These are phyloP conservation scores for Amaranthus hypochondriacus DNA, from an alignment of 148 eudicot genomes.

Conservation along the genomic window DNA sequence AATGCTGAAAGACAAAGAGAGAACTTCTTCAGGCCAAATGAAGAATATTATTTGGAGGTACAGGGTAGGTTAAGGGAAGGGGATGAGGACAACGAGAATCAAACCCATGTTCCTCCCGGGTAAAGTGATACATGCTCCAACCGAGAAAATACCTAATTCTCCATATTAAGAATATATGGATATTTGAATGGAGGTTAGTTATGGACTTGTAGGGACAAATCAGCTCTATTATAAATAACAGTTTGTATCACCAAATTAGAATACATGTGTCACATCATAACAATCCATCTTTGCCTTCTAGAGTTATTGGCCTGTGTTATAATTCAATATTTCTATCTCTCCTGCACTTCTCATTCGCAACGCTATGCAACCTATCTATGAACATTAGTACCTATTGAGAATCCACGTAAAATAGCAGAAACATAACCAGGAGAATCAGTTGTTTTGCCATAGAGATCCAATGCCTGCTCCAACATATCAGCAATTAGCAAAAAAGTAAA, in stretches of 20 bases:
- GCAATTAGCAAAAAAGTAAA: conserved; percentile 16
- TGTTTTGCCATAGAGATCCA: conserved; percentile 54
- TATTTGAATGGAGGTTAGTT: background rate
- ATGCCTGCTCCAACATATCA: conserved; percentile 52
- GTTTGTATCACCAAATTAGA: background rate
- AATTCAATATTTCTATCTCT: background rate
- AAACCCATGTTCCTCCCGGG: too few relatives aligned
- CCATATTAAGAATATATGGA: background rate
- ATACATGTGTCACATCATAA: background rate
- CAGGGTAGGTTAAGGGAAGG: too few relatives aligned
- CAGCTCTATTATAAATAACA: background rate
- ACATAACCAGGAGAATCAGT: conserved; percentile 67
- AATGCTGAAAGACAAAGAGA: conserved; percentile 40
- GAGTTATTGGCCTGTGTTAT: background rate
- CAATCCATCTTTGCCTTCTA: background rate
- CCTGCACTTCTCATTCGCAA: background rate
- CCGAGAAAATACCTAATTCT: too few relatives aligned
- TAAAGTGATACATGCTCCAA: too few relatives aligned
- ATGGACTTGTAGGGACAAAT: too few relatives aligned
- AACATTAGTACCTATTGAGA: conserved; percentile 54
- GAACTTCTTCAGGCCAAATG: background rate
- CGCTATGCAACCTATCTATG: background rate
- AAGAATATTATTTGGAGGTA: background rate
- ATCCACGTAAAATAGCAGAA: conserved; percentile 54
- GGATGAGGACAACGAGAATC: too few relatives aligned